A percentile compares a stretch with the other conserved stretches of the same genome.
Evolutionary conservation across 75 land plant species (phyloP).

Genomic region (Cupressus sempervirens): DNA sequence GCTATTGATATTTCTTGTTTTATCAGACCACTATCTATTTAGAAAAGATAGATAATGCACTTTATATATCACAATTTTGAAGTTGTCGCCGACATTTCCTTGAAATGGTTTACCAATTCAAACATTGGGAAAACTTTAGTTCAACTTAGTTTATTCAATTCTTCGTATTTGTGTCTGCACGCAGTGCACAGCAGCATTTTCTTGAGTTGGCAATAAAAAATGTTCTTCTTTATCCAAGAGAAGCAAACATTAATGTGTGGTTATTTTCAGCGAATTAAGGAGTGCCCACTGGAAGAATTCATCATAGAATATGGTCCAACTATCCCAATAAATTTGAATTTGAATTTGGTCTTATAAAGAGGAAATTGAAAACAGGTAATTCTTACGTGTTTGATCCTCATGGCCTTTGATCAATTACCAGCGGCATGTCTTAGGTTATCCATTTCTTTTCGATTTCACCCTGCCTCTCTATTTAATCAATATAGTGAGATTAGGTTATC

Average conservation of each 20-base stretch:
- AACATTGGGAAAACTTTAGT: not conserved
- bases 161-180: not conserved
- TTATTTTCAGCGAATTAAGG: not conserved
- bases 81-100: not conserved
- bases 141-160: not conserved
- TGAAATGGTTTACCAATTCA: not conserved
- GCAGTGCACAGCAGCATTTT: not conserved
- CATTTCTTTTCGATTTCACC: too few relatives aligned
- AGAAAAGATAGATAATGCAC: not conserved
- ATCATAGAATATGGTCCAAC: not conserved
- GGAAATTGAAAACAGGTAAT: too few relatives aligned
- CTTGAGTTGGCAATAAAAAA: not conserved
- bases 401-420: too few relatives aligned
- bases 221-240: not conserved
- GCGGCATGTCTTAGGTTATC: too few relatives aligned
- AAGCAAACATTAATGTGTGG: not conserved
- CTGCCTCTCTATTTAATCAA: too few relatives aligned
- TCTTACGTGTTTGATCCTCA: too few relatives aligned
- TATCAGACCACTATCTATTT: not conserved
- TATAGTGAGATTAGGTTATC: too few relatives aligned
- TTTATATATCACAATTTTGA: not conserved
- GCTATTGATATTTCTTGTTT: not conserved
- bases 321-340: not conserved
- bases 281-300: not conserved
- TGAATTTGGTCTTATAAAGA: too few relatives aligned